Percentiles rank a stretch among this genome's conserved stretches.
phyloP scores from a whole-genome alignment of 345 rosid species.

The Aurinia saxatilis region DNA sequence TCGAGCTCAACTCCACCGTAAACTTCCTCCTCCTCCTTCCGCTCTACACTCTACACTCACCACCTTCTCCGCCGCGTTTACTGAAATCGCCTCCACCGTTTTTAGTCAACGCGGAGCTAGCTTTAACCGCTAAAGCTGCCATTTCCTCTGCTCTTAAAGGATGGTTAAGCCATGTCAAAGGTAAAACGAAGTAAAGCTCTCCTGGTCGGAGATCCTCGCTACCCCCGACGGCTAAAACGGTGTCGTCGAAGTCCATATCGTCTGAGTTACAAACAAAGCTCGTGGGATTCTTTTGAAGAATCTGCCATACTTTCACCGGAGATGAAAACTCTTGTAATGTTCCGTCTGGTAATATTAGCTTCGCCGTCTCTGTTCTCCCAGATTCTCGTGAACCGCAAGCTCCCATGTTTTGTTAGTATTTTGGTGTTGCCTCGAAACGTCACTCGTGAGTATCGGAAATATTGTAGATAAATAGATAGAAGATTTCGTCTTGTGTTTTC shows the following conservation, averaged over 20 bases:
- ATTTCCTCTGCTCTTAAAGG: constrained; percentile 74
- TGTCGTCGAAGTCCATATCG: constrained; percentile 89
- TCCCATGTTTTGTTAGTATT: constrained; percentile 45
- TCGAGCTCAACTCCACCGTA: constrained; percentile 52
- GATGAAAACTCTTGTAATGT: constrained; percentile 64
- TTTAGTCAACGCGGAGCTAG: constrained; percentile 60
- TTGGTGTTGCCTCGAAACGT: not conserved
- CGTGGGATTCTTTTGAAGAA: constrained; percentile 51
- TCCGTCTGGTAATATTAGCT: constrained; percentile 72
- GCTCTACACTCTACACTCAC: constrained; percentile 4
- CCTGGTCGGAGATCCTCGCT: constrained; percentile 81
- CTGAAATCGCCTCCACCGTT: constrained; percentile 11
- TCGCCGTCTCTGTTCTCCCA: constrained; percentile 63
- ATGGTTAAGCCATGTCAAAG: constrained; percentile 50
- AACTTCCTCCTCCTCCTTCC: constrained; percentile 32
- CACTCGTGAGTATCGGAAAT: not conserved
- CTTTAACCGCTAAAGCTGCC: constrained; percentile 98
- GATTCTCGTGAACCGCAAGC: constrained; percentile 74
- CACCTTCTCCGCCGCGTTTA: too few relatives aligned
- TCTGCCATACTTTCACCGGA: constrained; percentile 71
- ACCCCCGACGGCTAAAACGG: constrained; percentile 44
- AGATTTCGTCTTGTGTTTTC: constrained; percentile 21
- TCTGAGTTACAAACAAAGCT: constrained; percentile 88
- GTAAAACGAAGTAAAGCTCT: constrained; percentile 78
- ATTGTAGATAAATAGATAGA: constrained; percentile 8